Percentiles rank a stretch among this genome's conserved stretches.
These are phyloP conservation scores for Hymenotorrendiella dingleyae DNA, from an alignment of 2,329 filamentous ascomycete genomes.

Conservation along the genomic window DNA sequence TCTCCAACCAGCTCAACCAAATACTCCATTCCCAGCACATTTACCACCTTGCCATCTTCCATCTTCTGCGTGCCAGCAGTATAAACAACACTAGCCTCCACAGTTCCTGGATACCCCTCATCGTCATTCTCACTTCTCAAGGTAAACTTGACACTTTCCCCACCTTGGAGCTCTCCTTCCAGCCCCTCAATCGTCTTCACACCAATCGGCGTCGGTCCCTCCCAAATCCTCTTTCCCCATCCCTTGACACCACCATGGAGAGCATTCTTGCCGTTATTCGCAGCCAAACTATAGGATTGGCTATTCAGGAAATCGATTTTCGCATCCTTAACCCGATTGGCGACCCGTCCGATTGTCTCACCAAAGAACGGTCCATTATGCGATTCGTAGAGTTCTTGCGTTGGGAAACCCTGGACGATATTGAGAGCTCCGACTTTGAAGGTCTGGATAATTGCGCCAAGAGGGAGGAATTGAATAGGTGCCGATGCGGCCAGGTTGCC, in stretches of 20 bases:
- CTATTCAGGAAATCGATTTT: conserved; percentile 68
- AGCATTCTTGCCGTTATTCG: conserved; percentile 73
- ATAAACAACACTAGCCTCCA: conserved; percentile 74
- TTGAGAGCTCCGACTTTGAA: conserved; percentile 73
- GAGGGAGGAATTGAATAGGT: conserved; percentile 60
- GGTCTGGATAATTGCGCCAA: conserved; percentile 75
- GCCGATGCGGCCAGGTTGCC: conserved; percentile 9
- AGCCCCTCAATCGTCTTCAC: conserved; percentile 42
- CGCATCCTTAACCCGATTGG: conserved; percentile 74
- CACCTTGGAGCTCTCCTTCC: conserved; percentile 53
- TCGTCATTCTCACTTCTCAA: conserved; percentile 73
- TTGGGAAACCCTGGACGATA: conserved; percentile 83
- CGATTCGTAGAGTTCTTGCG: conserved; percentile 65
- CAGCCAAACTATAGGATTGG: conserved; percentile 60
- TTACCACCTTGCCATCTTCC: conserved; percentile 53
- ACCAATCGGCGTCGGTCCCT: conserved; percentile 62
- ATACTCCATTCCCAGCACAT: conserved; percentile 79
- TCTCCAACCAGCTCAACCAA: conserved; percentile 66
- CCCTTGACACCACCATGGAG: conserved; percentile 67
- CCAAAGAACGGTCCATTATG: conserved; percentile 81
- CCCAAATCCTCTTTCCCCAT: conserved; percentile 76
- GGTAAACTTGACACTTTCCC: conserved; percentile 61
- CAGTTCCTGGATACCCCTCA: conserved; percentile 82
- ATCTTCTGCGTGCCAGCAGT: conserved; percentile 62
- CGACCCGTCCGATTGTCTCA: conserved; percentile 80